Percentiles rank a stretch among this genome's conserved stretches.
phyloP scores from a whole-genome alignment of 306 rosid species.

The Casuarina equisetifolia region DNA sequence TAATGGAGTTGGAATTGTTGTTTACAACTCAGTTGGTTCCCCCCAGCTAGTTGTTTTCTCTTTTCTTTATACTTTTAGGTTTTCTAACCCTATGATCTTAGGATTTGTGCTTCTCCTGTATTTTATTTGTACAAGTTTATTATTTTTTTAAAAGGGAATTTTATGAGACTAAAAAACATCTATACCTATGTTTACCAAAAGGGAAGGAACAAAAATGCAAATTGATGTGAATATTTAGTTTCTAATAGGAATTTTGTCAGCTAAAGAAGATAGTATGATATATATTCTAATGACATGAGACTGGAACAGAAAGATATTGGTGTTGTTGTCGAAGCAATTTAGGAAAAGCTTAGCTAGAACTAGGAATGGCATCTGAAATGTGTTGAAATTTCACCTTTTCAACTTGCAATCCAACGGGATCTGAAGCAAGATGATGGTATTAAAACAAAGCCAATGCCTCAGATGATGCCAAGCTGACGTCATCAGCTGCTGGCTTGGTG shows the following conservation, averaged over 20 bases:
- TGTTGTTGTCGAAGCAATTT: too few relatives aligned
- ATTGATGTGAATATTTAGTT: not conserved
- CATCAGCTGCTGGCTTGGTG: too few relatives aligned
- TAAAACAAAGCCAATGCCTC: too few relatives aligned
- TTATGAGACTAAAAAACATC: not conserved
- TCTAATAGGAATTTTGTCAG: not conserved
- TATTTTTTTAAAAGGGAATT: not conserved
- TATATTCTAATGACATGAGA: not conserved
- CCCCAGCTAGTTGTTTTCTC: not conserved
- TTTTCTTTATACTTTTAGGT: not conserved
- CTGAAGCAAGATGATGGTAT: too few relatives aligned
- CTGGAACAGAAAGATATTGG: not conserved
- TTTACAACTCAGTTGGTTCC: not conserved
- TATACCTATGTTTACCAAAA: not conserved
- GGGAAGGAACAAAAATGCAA: not conserved
- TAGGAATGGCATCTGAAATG: too few relatives aligned
- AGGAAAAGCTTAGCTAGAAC: too few relatives aligned
- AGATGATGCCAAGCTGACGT: too few relatives aligned
- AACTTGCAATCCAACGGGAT: too few relatives aligned
- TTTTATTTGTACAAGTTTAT: not conserved
- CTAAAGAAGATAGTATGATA: not conserved
- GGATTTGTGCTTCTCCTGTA: not conserved
- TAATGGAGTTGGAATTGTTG: not conserved
- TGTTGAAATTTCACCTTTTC: too few relatives aligned
- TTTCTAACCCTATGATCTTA: not conserved